Evolutionary conservation across 78 protist species (phyloP).

Genomic region (Dictyostelium brefeldianum): DNA sequence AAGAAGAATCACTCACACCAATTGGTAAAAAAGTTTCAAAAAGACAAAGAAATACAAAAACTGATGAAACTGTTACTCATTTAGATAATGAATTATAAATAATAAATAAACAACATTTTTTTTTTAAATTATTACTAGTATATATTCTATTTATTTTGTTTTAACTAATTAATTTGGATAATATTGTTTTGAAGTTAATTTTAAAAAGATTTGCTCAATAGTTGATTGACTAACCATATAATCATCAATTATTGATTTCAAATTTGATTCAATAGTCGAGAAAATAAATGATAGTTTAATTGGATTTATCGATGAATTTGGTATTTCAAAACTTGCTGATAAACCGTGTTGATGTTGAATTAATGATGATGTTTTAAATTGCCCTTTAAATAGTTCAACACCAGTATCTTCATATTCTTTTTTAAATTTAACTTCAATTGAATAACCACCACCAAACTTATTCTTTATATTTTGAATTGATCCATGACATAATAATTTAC

Average conservation of each 20-base stretch:
- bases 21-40: conserved; percentile 24
- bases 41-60: conserved; percentile 33
- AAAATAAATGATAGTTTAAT: conserved; percentile 18
- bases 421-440: conserved; percentile 36
- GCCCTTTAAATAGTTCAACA: not conserved
- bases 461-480: conserved; percentile 26
- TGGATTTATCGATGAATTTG: not conserved
- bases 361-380: not conserved
- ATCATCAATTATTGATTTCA: conserved; percentile 10
- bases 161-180: not conserved
- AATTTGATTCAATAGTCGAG: not conserved
- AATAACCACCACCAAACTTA: conserved; percentile 37
- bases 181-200: conserved; percentile 20
- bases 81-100: not conserved
- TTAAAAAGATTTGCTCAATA: conserved; percentile 31
- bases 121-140: not conserved
- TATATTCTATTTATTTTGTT: not conserved
- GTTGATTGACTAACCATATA: conserved; percentile 38
- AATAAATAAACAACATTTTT: not conserved
- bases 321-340: conserved; percentile 23
- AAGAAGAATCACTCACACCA: not conserved
- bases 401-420: conserved; percentile 2
- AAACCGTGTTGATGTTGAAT: conserved; percentile 31
- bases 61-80: conserved; percentile 24
- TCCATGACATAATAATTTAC: conserved; percentile 84